Percentiles rank a stretch among this genome's conserved stretches.
Evolutionary conservation across 2,329 filamentous ascomycete species (phyloP).

Genomic region (Fusarium algeriense): DNA sequence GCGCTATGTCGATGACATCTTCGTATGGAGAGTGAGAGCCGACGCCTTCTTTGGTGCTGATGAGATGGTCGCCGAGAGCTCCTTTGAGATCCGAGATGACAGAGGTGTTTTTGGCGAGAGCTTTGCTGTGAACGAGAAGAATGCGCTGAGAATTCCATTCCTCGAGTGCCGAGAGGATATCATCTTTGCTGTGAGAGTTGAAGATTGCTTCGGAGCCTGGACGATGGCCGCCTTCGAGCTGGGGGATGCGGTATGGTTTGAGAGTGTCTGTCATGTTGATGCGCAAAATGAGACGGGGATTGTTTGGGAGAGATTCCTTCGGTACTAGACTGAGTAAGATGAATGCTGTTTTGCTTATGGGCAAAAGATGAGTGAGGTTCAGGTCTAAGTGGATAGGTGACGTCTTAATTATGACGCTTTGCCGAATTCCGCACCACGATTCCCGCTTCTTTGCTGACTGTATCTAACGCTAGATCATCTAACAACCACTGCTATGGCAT

Average conservation of each 20-base stretch:
- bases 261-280: not conserved
- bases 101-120: constrained; percentile 1
- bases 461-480: too few species aligned
- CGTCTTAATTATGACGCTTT: constrained; percentile 7
- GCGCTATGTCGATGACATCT: constrained; percentile 20
- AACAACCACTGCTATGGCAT: too few species aligned
- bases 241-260: not conserved
- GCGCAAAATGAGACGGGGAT: too few species aligned
- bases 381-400: constrained; percentile 12
- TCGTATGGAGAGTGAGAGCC: constrained; percentile 20
- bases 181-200: constrained; percentile 18
- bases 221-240: constrained; percentile 15
- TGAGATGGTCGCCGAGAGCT: not conserved
- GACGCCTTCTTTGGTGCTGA: constrained; percentile 3
- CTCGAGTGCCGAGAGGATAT: not conserved
- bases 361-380: not conserved
- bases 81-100: not conserved
- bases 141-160: not conserved
- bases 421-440: not conserved
- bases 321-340: too few species aligned
- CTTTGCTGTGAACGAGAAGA: constrained; percentile 14
- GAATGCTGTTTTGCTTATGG: too few species aligned
- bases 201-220: constrained; percentile 19
- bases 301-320: too few species aligned
- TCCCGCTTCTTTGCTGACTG: not conserved